Conservation (phyloP, 805 yeast species). For the Clavispora carvajalis region DNA sequence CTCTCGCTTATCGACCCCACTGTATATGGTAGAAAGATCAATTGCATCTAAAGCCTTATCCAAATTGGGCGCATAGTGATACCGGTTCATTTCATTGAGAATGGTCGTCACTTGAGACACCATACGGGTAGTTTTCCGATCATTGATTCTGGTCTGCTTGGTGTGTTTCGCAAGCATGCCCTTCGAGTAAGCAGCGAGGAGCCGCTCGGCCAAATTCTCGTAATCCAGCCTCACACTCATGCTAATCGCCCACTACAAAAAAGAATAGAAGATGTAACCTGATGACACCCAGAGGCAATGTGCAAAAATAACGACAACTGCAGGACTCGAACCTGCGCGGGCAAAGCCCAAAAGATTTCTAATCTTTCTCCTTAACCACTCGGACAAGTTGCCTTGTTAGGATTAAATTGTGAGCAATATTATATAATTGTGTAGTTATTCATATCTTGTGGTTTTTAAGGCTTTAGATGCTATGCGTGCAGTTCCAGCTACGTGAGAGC, state of each 20-base stretch:
- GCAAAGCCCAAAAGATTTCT: slow-evolving; percentile 72
- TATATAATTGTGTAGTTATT: too few relatives aligned
- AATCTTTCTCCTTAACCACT: slow-evolving; percentile 76
- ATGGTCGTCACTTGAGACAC: not conserved
- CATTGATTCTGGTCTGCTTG: not conserved
- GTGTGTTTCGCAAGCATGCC: not conserved
- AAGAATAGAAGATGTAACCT: too few relatives aligned
- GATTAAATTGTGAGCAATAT: too few relatives aligned
- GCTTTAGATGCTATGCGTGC: too few relatives aligned
- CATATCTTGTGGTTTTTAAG: too few relatives aligned
- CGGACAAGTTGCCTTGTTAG: slow-evolving; percentile 56
- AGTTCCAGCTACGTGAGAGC: too few relatives aligned
- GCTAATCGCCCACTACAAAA: too few relatives aligned
- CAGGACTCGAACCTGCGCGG: slow-evolving; percentile 80
- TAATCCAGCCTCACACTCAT: slow-evolving; percentile 9
- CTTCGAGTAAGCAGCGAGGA: slow-evolving; percentile 6
- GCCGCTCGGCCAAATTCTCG: slow-evolving; percentile 5
- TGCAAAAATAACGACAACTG: slow-evolving; percentile 53
- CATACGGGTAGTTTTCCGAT: not conserved
- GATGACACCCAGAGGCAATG: slow-evolving; percentile 36
- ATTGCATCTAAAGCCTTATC: slow-evolving; percentile 59
- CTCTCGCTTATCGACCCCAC: slow-evolving; percentile 52
- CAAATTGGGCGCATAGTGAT: slow-evolving; percentile 7
- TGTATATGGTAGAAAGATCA: slow-evolving; percentile 54
- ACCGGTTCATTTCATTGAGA: not conserved